These are phyloP conservation scores for Solanum gandarillasii DNA, from an alignment of 257 asterid species.

Conservation along the genomic window DNA sequence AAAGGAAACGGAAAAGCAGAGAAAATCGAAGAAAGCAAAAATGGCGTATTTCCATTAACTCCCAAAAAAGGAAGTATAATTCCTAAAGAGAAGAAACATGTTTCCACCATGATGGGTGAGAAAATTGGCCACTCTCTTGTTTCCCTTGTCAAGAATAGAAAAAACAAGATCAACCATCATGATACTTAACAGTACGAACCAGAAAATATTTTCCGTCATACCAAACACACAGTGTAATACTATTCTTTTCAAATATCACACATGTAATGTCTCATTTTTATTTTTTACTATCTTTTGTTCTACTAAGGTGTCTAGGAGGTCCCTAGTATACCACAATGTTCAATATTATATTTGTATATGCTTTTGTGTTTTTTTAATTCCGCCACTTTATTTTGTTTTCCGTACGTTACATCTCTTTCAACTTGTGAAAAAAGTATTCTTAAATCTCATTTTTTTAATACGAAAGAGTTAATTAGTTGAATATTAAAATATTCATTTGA, in stretches of 20 bases:
- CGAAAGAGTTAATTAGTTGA: too few relatives aligned
- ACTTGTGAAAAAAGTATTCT: too few relatives aligned
- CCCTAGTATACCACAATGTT: background rate
- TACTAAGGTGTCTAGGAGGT: background rate
- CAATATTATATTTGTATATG: background rate
- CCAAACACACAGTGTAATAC: too few relatives aligned
- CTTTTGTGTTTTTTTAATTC: too few relatives aligned
- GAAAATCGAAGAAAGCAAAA: background rate
- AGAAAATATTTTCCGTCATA: background rate
- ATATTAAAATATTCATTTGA: too few relatives aligned
- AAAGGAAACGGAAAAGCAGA: background rate
- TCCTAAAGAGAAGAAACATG: background rate
- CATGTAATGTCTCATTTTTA: background rate
- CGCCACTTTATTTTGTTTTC: too few relatives aligned
- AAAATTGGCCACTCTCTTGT: background rate
- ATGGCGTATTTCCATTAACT: background rate
- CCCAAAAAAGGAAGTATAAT: background rate
- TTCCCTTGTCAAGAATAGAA: background rate
- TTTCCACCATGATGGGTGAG: background rate
- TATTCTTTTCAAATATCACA: background rate
- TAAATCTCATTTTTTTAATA: too few relatives aligned
- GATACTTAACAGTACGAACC: background rate
- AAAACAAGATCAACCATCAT: background rate
- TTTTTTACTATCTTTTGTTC: background rate
- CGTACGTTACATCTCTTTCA: too few relatives aligned